Base-by-base conservation (phyloP, 1,284 basidiomycete genomes). In the Paramarasmius palmivorus region DNA sequence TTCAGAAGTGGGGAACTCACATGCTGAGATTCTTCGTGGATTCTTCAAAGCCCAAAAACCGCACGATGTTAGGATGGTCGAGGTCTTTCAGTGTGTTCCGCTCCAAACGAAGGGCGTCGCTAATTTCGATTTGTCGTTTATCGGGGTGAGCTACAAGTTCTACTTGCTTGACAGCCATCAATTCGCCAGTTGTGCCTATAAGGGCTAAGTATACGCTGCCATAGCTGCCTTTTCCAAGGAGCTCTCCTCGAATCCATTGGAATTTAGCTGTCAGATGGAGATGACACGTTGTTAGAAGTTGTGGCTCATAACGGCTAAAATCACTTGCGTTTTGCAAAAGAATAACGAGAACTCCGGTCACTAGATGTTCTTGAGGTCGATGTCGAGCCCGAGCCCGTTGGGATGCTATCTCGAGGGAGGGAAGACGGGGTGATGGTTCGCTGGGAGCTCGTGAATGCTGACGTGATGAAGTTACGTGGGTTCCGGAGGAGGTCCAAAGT, bases 141-240 rank as follows among this genome's bases (percentile, higher is more conserved):
- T 83, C 79, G 50, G 73, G 73, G 2, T 78, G 83, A 26, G 74
- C 74, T 0, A 83, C 83, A 54, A 86, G 63, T 64, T 90, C 88
- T 32, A 92, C 90, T 70, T 91, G 89, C 68, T 92, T 93, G 59
- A 92, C 89, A 0, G 90, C 90, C 65, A 92, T 84, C 71, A 91
- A 82, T 62, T 92, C 87, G 22, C 88, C 88, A 1, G 84, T 89
- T 2, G 80, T 86, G 15, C 82, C 83, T 65, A 91, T 92, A 56
- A 92, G 73, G 3, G 83, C 89, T 52, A 90, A 76, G 63, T 88
- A 92, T 5, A 92, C 90, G 29, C 79, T 74, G 2, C 87, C 89
- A 65, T 86, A 90, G 23, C 84, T 88, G 9, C 90, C 89, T 62
- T 84, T 86, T 10, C 89, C 90, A 58, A 92, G 84, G 41, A 90